Conservation (phyloP, 257 asterid genomes). For the Solanum megistacrolobum region DNA sequence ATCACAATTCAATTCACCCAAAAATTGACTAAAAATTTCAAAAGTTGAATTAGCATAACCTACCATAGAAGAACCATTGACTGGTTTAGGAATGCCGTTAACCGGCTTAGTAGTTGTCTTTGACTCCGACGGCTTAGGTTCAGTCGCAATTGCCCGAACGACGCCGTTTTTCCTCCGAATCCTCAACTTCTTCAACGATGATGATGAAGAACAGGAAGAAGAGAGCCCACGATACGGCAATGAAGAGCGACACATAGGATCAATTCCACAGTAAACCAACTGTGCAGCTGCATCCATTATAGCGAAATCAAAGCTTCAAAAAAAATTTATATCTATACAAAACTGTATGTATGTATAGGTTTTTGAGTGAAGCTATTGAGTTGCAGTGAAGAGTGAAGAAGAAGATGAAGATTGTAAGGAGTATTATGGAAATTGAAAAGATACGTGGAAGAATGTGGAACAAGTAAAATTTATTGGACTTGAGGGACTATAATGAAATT, state of each 20-base stretch:
- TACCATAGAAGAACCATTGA: conserved; percentile 70
- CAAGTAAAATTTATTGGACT: conserved; percentile 24
- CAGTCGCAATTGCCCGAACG: conserved; percentile 76
- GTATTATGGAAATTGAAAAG: conserved; percentile 5
- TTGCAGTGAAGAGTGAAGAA: neutral
- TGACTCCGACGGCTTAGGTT: conserved; percentile 57
- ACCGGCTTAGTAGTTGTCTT: conserved; percentile 20
- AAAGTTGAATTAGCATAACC: conserved; percentile 1
- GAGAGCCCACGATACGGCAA: neutral
- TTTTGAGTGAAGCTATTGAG: neutral
- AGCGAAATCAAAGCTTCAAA: conserved; percentile 18
- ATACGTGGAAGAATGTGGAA: conserved; percentile 44
- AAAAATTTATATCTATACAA: neutral
- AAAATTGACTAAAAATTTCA: neutral
- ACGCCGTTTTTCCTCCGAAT: conserved; percentile 28
- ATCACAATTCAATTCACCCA: neutral
- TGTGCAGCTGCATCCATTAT: conserved; percentile 92
- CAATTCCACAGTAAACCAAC: conserved; percentile 67
- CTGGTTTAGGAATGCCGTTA: conserved; percentile 6
- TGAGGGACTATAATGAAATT: neutral
- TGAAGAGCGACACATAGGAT: conserved; percentile 34
- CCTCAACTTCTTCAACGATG: neutral
- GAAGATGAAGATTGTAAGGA: neutral
- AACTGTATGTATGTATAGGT: neutral
- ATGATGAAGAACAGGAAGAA: neutral